phyloP scores from a whole-genome alignment of 164 flowering plant species.

The Nymphaea thermarum region DNA sequence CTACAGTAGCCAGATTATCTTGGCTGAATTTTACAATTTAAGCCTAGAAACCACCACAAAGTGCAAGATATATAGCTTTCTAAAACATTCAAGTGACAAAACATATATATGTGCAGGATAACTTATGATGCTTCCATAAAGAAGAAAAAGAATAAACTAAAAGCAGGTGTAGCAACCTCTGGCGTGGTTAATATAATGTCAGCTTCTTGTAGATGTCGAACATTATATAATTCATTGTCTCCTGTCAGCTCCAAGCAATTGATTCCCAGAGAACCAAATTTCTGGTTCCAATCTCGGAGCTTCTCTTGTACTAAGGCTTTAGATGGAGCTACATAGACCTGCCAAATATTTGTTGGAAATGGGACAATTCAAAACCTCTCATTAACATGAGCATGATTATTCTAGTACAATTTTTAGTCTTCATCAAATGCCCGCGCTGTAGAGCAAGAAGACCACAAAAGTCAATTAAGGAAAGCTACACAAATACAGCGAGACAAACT shows the following conservation, averaged over 20 bases:
- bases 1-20: conserved; percentile 16
- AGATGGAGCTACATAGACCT: conserved; percentile 95
- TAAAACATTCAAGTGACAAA: too few species aligned
- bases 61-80: too few species aligned
- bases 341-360: conserved; percentile 5
- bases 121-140: too few species aligned
- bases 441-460: neutral
- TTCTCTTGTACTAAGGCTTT: conserved; percentile 98
- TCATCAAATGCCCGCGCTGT: neutral
- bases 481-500: neutral
- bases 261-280: conserved; percentile 77
- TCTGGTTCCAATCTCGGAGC: conserved; percentile 83
- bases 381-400: neutral
- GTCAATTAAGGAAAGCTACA: too few species aligned
- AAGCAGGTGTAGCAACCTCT: conserved; percentile 43
- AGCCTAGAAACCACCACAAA: too few species aligned
- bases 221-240: conserved; percentile 64
- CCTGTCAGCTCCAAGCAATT: conserved; percentile 90
- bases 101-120: too few species aligned
- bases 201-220: conserved; percentile 63
- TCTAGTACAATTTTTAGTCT: neutral
- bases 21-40: too few species aligned
- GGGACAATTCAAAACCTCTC: neutral
- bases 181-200: conserved; percentile 90
- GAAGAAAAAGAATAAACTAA: too few species aligned